Evolutionary conservation across 345 rosid genomes (phyloP).

Genomic region (Atalantia buxifolia): DNA sequence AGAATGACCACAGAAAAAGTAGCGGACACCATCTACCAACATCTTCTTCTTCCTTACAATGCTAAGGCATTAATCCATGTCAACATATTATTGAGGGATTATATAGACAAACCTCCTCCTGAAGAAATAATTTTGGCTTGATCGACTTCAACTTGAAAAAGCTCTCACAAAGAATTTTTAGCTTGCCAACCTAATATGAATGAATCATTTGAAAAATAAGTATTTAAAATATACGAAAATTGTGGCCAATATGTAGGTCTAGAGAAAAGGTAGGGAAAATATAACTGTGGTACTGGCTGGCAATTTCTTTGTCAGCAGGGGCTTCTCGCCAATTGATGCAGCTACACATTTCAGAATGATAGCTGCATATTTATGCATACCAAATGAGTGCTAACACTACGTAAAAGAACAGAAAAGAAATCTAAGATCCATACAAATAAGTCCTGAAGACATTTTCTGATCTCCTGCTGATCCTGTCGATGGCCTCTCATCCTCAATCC

Average conservation of each 20-base stretch:
- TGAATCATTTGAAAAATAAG: background rate
- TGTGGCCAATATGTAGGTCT: background rate
- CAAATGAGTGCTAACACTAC: background rate
- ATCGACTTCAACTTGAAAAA: constrained; percentile 65
- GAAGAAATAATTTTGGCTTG: constrained; percentile 55
- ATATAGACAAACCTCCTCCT: constrained; percentile 62
- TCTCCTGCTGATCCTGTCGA: constrained; percentile 52
- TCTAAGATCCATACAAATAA: constrained; percentile 49
- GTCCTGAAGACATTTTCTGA: constrained; percentile 81
- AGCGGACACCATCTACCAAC: background rate
- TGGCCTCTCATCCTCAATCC: constrained; percentile 77
- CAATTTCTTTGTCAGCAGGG: constrained; percentile 64
- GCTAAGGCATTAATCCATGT: background rate
- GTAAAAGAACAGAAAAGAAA: background rate
- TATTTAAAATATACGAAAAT: background rate
- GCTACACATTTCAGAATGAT: constrained; percentile 78
- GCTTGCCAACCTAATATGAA: constrained; percentile 66
- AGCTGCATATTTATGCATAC: constrained; percentile 48
- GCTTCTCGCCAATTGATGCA: constrained; percentile 84
- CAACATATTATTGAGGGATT: background rate
- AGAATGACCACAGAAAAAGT: background rate
- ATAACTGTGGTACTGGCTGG: constrained; percentile 81
- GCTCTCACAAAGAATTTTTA: constrained; percentile 75
- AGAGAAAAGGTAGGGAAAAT: constrained; percentile 16
- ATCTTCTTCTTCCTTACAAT: background rate